Base-by-base conservation (phyloP, 23 red algal species). In the Chondrus crispus region DNA sequence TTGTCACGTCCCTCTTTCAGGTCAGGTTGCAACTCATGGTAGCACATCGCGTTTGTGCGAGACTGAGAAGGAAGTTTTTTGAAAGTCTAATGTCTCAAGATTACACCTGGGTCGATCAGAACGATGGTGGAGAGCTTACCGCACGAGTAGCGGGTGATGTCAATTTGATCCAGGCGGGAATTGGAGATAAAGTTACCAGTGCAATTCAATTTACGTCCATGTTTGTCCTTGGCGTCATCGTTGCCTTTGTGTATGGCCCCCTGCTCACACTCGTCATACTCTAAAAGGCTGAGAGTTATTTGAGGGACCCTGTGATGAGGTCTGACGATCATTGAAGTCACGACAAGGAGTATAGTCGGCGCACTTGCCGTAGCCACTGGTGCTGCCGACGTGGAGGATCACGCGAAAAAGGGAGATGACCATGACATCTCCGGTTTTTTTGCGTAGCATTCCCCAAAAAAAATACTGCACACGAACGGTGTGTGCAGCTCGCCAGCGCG, bases 181-280 rank as follows among this genome's bases (percentile, higher is more conserved):
- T 96, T 36, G 94, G 94, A 8, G 94, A 96, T 51, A 96, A 96
- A 60, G 62, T 96, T 42, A 63, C 77, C 32, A 91, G 53, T 47
- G 71, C 85, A 36, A 19, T 93, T 16, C 94, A 96, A 57, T 92
- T 91, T 39, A 62, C 89, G 40, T 71, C 96, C 13, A 91, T 82
- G 45, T 94, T 90, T 68, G 41, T 98, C 35, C 73, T 88, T 8
- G 96, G 96, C 18, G 47, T 98, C 8, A 88, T 86, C 18, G 54
- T 99, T 46, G 97, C 89, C 43, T 96, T 99, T 42, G 81, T 88
- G 5, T 95, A 82, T 51, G 94, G 88, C 30, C 80, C 81, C 33
- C 68, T 84, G n/a, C 53, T 99, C 14, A 95, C 97, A 20, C 83
- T 92, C 12, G 88, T 99, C 5, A 54, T 99, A 35, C 80, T 99